Conservation (phyloP, 495 filamentous ascomycete species). For the Terfezia claveryi region DNA sequence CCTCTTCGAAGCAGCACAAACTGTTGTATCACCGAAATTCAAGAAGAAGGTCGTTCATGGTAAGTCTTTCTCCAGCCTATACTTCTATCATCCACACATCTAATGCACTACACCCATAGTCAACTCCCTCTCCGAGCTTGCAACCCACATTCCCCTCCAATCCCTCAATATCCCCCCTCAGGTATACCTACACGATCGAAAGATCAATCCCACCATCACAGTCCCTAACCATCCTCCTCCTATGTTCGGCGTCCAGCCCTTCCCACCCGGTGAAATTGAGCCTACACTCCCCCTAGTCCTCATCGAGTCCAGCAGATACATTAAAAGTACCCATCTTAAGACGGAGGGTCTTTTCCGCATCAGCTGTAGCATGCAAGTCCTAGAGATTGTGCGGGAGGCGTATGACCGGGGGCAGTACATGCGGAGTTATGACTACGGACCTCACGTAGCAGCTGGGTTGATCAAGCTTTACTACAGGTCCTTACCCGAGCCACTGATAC, state of each 20-base stretch:
- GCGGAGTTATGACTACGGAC: slow-evolving; percentile 28
- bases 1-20: slow-evolving; percentile 33
- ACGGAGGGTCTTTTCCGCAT: slow-evolving; percentile 32
- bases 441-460: slow-evolving; percentile 28
- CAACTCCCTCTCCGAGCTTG: slow-evolving; percentile 26
- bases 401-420: slow-evolving; percentile 32
- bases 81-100: neutral
- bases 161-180: slow-evolving; percentile 29
- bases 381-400: slow-evolving; percentile 29
- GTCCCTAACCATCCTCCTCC: slow-evolving; percentile 28
- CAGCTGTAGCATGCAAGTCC: slow-evolving; percentile 25
- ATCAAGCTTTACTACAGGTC: slow-evolving; percentile 36
- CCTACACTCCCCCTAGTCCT: slow-evolving; percentile 29
- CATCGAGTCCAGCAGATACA: slow-evolving; percentile 29
- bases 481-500: slow-evolving; percentile 30
- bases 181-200: slow-evolving; percentile 31
- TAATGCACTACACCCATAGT: slow-evolving; percentile 14
- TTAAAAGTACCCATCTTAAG: slow-evolving; percentile 25
- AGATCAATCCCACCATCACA: slow-evolving; percentile 26
- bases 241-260: slow-evolving; percentile 10
- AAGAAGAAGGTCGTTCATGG: slow-evolving; percentile 33
- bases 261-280: slow-evolving; percentile 21
- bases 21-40: slow-evolving; percentile 35
- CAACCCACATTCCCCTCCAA: slow-evolving; percentile 29
- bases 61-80: slow-evolving; percentile 11